Evolutionary conservation across 225 moss, liverwort and hornwort genomes (phyloP).

Genomic region (Physcomitrium patens): DNA sequence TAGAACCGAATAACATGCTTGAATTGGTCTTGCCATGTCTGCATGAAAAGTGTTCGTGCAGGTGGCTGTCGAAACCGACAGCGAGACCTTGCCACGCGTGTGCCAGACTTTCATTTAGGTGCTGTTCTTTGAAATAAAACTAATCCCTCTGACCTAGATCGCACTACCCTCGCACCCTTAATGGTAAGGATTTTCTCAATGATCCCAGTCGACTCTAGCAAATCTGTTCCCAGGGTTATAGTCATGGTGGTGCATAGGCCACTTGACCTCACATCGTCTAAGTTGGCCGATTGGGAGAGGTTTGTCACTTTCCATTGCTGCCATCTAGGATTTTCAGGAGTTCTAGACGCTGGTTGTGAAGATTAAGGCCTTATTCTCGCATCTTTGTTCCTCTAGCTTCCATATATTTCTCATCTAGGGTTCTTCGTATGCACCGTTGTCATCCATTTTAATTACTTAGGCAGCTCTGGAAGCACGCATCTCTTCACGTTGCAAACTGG

Average conservation of each 20-base stretch:
- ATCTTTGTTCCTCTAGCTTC: background rate
- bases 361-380: background rate
- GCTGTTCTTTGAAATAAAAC: background rate
- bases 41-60: conserved; percentile 37
- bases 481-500: too few relatives aligned
- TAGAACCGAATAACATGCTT: conserved; percentile 14
- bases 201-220: conserved; percentile 53
- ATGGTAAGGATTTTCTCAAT: conserved; percentile 39
- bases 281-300: conserved; percentile 73
- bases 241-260: conserved; percentile 87
- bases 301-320: conserved; percentile 12
- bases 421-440: background rate
- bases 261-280: conserved; percentile 82
- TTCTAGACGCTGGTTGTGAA: conserved; percentile 1
- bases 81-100: background rate
- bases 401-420: background rate
- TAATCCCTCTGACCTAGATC: conserved; percentile 2
- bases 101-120: conserved; percentile 12
- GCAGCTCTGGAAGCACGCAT: too few relatives aligned
- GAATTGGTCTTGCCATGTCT: conserved; percentile 17
- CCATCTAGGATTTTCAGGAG: background rate
- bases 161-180: conserved; percentile 17
- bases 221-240: conserved; percentile 80
- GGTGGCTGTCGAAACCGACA: conserved; percentile 20
- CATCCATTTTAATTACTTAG: too few relatives aligned